Evolutionary conservation across 257 asterid species (phyloP), one percentile per base, ranked within the genome.

Genomic region (Asclepias syriaca): DNA sequence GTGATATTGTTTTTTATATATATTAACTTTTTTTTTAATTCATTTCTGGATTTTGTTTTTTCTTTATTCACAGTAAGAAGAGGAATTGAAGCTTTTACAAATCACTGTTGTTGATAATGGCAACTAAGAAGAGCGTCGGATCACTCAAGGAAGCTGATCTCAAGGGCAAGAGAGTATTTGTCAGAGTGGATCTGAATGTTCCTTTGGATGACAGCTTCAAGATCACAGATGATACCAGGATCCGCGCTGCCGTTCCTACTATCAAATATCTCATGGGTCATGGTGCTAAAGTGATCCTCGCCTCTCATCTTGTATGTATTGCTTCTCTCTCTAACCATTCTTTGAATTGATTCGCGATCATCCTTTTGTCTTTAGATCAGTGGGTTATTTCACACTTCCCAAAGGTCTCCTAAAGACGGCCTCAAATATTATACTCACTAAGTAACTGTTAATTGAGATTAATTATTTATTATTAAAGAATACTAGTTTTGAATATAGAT

Each of bases 131-230:
- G 88, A 90, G 97, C 73, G 98, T 92, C 15, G 90, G 95, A 61
- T 71, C 97, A 39, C 74, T 92, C 77, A 88, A 85, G 80, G 96
- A 84, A 80, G 86, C 87, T 76, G 95, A 92, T 90, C 89, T 90
- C 68, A 92, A 85, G 75, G 89, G 98, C 7, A 92, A 92, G 90
- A 90, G 75, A 60, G 96, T 90, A 37, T 86, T 92, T 54, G 95
- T 90, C 22, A 80, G 97, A 66, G 96, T 87, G 77, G 97, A 92
- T 86, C 95, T 92, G 69, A 90, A 92, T 77, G 98, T 92, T 76
- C 98, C 96, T 6, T 80, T 90, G 88, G 98, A 92, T 59, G 98
- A 90, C 54, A 84, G 74, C 82, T 79, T 81, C 48, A 88, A 90
- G 6, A 92, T 92, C 69, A 92, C 98, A 48, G 98, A 92, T 80